phyloP scores from a whole-genome alignment of 2,329 filamentous ascomycete species.

The Thermoascus crustaceus region DNA sequence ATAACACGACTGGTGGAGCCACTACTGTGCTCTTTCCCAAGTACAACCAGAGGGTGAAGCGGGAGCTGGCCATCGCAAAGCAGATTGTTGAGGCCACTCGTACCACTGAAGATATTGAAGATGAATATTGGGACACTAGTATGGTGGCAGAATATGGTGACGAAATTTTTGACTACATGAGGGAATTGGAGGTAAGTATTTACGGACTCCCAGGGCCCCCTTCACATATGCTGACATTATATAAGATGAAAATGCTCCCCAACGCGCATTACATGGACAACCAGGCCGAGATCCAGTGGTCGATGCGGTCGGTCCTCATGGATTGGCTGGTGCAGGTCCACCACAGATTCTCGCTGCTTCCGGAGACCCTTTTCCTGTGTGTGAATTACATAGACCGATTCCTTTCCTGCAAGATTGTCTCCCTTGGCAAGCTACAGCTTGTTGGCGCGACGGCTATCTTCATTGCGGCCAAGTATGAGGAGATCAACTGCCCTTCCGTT shows the following conservation, averaged over 20 bases:
- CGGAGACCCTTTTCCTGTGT: constrained; percentile 88
- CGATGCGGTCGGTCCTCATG: constrained; percentile 94
- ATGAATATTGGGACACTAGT: constrained; percentile 86
- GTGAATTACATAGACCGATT: constrained; percentile 98
- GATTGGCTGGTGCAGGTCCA: constrained; percentile 98
- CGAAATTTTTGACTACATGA: constrained; percentile 92
- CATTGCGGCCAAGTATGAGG: constrained; percentile 94
- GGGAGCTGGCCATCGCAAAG: constrained; percentile 64
- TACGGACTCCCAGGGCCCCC: neutral
- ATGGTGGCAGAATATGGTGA: constrained; percentile 97
- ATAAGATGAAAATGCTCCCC: constrained; percentile 68
- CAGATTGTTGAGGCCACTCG: constrained; percentile 58
- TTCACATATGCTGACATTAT: constrained; percentile 13
- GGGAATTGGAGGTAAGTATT: constrained; percentile 65
- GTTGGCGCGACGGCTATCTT: constrained; percentile 94
- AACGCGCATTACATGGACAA: constrained; percentile 94
- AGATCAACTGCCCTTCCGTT: constrained; percentile 95
- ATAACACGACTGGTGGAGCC: constrained; percentile 60
- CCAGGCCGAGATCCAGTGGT: constrained; percentile 97
- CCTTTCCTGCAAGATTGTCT: constrained; percentile 88
- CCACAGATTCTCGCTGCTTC: constrained; percentile 78
- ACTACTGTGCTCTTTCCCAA: constrained; percentile 65
- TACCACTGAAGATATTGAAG: constrained; percentile 68
- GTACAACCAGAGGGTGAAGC: constrained; percentile 58
- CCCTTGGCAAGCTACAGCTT: constrained; percentile 86